Evolutionary conservation across 2,329 filamentous ascomycete genomes (phyloP).

Genomic region (Fusarium sp.): DNA sequence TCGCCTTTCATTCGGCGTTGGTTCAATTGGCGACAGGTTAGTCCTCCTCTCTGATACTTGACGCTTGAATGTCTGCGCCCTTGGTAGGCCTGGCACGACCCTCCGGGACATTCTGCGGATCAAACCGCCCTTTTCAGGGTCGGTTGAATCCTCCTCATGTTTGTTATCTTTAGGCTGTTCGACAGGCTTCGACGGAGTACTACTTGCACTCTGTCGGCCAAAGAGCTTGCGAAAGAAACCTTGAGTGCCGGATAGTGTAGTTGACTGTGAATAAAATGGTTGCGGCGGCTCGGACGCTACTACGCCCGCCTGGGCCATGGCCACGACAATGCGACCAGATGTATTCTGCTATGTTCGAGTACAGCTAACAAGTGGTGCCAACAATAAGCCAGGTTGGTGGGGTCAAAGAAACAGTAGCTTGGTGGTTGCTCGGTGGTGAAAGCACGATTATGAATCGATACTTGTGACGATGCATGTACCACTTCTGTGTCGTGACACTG

Average conservation of each 20-base stretch:
- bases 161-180: constrained; percentile 46
- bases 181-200: constrained; percentile 14
- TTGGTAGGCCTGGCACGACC: constrained; percentile 81
- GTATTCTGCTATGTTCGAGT: constrained; percentile 13
- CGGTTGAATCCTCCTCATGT: constrained; percentile 42
- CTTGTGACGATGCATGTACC: constrained; percentile 31
- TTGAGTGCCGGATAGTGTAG: constrained; percentile 38
- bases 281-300: constrained; percentile 44
- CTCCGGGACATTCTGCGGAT: constrained; percentile 60
- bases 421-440: constrained; percentile 24
- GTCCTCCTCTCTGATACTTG: constrained; percentile 83
- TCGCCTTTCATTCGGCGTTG: constrained; percentile 72
- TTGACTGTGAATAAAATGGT: constrained; percentile 38
- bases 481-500: constrained; percentile 31
- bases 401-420: constrained; percentile 20
- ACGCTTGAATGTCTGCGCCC: constrained; percentile 80
- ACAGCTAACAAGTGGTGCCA: constrained; percentile 11
- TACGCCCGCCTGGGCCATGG: constrained; percentile 47
- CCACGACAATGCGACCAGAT: constrained; percentile 34
- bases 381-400: constrained; percentile 16
- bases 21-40: constrained; percentile 72
- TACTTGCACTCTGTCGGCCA: constrained; percentile 34
- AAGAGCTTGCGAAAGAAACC: constrained; percentile 46
- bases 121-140: constrained; percentile 47
- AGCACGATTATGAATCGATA: constrained; percentile 20